phyloP scores from a whole-genome alignment of 345 rosid genomes.

The Cardamine resedifolia region DNA sequence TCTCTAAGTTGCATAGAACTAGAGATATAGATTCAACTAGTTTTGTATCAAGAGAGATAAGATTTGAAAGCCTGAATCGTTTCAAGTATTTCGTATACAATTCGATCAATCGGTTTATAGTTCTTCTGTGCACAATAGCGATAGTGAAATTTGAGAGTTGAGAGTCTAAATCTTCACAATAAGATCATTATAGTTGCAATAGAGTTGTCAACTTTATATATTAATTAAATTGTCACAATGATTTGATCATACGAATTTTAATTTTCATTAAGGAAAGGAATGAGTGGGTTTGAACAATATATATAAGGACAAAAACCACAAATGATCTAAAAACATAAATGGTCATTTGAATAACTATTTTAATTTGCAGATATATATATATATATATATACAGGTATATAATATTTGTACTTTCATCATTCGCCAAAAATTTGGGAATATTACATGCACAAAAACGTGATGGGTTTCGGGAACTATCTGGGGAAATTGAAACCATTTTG shows the following conservation, averaged over 20 bases:
- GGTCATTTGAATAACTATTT: background rate
- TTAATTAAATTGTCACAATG: background rate
- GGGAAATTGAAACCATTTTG: constrained; percentile 31
- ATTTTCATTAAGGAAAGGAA: background rate
- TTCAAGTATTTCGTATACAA: background rate
- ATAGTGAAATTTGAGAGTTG: background rate
- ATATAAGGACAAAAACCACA: background rate
- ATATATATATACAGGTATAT: background rate
- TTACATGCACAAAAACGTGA: constrained; percentile 29
- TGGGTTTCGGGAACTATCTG: constrained; percentile 14
- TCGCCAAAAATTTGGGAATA: constrained; percentile 2
- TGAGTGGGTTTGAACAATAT: background rate
- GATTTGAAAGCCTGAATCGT: background rate
- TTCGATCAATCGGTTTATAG: background rate
- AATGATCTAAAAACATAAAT: background rate
- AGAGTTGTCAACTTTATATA: background rate
- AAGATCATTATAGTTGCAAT: background rate
- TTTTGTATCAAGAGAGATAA: background rate
- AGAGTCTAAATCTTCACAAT: background rate
- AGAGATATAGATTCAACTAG: background rate
- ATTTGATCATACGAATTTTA: background rate
- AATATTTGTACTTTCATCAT: background rate
- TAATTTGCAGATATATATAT: too few species aligned
- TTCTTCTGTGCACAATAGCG: background rate
- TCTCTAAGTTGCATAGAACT: background rate